Evolutionary conservation across 768 basidiomycete genomes (phyloP).

Genomic region (Rickenella mellea): DNA sequence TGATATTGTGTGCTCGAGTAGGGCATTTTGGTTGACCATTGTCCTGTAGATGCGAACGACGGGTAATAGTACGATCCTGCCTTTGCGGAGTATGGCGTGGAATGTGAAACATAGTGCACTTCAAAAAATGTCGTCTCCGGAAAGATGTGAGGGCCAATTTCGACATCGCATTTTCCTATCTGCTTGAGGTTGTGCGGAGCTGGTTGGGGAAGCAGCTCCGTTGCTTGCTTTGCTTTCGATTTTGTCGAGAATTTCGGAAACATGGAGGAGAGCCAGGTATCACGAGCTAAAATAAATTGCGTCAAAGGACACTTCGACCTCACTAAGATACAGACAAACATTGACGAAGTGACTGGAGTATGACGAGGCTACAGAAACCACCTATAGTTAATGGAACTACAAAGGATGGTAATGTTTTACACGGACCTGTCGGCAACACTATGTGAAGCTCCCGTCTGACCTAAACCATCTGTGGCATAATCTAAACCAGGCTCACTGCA

Average conservation of each 20-base stretch:
- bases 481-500: constrained; percentile 2
- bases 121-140: constrained; percentile 61
- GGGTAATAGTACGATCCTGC: constrained; percentile 8
- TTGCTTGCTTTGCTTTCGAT: constrained; percentile 46
- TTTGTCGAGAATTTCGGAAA: constrained; percentile 70
- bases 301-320: constrained; percentile 8
- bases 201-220: constrained; percentile 38
- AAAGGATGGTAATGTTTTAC: too few relatives aligned
- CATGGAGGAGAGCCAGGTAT: constrained; percentile 53
- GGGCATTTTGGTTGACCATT: background rate
- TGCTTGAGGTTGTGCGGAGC: constrained; percentile 60
- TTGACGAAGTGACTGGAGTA: constrained; percentile 62
- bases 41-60: constrained; percentile 8
- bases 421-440: too few relatives aligned
- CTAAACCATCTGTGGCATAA: background rate
- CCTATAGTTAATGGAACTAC: background rate
- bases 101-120: constrained; percentile 51
- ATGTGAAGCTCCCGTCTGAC: too few relatives aligned
- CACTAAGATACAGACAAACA: constrained; percentile 28
- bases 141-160: constrained; percentile 71
- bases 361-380: constrained; percentile 35
- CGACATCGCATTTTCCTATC: constrained; percentile 59
- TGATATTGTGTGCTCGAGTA: background rate
- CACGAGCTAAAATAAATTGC: constrained; percentile 40
- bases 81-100: constrained; percentile 8